phyloP scores from a whole-genome alignment of 331 rosid genomes.

The Spiraea crenata region DNA sequence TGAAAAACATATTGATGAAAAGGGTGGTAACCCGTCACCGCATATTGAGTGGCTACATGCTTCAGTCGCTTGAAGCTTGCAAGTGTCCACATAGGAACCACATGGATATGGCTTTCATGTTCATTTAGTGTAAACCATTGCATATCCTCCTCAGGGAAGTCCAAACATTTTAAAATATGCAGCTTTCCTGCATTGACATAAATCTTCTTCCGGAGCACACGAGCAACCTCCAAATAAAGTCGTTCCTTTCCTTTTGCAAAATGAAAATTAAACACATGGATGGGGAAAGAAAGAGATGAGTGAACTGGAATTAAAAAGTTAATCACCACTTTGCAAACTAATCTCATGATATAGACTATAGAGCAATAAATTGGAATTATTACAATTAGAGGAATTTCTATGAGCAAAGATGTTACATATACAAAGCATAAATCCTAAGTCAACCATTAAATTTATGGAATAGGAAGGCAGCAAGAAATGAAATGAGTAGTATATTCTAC shows the following conservation, averaged over 20 bases:
- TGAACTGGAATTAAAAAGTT: background rate
- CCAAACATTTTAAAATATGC: conserved; percentile 74
- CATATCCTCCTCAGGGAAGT: conserved; percentile 73
- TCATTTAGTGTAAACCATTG: conserved; percentile 84
- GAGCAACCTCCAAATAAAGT: conserved; percentile 93
- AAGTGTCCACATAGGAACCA: conserved; percentile 95
- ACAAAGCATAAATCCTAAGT: background rate
- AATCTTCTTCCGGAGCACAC: conserved; percentile 71
- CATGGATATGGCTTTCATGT: conserved; percentile 88
- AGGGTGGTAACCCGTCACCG: conserved; percentile 38
- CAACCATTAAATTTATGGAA: conserved; percentile 15
- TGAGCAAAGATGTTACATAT: background rate
- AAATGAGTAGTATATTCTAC: conserved; percentile 43
- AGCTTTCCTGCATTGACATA: conserved; percentile 76
- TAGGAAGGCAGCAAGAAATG: conserved; percentile 3
- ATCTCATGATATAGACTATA: background rate
- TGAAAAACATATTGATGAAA: background rate
- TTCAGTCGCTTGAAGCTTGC: conserved; percentile 94
- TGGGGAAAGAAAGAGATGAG: background rate
- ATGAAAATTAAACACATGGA: conserved; percentile 5
- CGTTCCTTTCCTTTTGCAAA: conserved; percentile 77
- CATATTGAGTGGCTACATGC: conserved; percentile 73
- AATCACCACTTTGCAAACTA: background rate
- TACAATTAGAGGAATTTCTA: background rate
- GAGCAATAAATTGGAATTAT: background rate